phyloP scores from a whole-genome alignment of 306 rosid genomes.

The Mimosa bimucronata region DNA sequence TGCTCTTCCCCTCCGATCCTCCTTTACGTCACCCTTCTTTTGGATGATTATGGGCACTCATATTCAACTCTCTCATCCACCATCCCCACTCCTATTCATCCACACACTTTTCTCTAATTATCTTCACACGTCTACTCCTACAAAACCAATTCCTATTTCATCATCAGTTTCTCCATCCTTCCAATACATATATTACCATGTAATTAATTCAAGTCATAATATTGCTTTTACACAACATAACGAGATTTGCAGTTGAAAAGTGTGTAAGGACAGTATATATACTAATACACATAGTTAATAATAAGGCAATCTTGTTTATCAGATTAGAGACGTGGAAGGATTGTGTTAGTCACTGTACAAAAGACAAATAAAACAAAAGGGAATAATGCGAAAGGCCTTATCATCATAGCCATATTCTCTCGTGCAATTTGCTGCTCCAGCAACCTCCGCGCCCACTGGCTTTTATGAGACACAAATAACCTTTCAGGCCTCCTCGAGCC shows the following conservation, averaged over 20 bases:
- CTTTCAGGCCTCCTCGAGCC: conserved; percentile 34
- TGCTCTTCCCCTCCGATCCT: conserved; percentile 31
- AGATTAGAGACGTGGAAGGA: conserved; percentile 38
- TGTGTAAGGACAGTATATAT: conserved; percentile 11
- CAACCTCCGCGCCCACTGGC: conserved; percentile 39
- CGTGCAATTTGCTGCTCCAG: conserved; percentile 48
- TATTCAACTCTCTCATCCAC: neutral
- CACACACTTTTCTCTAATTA: neutral
- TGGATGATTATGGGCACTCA: conserved; percentile 21
- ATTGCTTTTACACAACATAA: neutral
- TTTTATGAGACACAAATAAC: conserved; percentile 4
- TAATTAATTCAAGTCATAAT: neutral
- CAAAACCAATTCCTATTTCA: neutral
- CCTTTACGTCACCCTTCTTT: conserved; percentile 33
- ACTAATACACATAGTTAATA: neutral
- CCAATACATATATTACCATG: no score
- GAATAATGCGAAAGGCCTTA: conserved; percentile 43
- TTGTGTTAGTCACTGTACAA: conserved; percentile 21
- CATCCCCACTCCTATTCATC: neutral
- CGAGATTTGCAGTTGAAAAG: neutral
- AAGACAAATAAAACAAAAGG: conserved; percentile 45
- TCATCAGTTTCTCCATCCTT: no score
- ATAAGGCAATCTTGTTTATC: conserved; percentile 30
- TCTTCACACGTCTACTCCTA: neutral
- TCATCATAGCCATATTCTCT: conserved; percentile 42